Percentiles rank a stretch among this genome's conserved stretches.
phyloP scores from a whole-genome alignment of 1,139 yeast species.

The Meyerozyma carpophila region DNA sequence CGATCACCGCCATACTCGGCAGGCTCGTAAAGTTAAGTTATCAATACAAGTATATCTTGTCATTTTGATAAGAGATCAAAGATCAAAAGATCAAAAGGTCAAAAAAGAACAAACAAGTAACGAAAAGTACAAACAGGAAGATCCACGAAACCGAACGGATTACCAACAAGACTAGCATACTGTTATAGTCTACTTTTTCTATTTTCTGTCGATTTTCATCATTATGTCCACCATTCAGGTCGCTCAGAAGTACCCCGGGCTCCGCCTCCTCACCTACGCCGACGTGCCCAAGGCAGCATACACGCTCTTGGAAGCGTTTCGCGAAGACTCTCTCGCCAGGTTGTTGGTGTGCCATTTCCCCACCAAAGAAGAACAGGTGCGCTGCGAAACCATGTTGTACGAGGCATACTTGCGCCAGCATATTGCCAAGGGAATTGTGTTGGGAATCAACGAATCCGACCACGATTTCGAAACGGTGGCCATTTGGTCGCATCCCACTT shows the following conservation, averaged over 20 bases:
- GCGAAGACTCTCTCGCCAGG: slow-evolving; percentile 46
- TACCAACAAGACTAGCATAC: no score
- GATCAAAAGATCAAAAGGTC: background rate
- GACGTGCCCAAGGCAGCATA: slow-evolving; percentile 53
- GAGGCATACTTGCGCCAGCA: slow-evolving; percentile 57
- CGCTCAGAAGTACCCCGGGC: background rate
- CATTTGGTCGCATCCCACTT: slow-evolving; percentile 56
- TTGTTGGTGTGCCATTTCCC: slow-evolving; percentile 41
- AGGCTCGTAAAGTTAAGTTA: background rate
- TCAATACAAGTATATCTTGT: slow-evolving; percentile 1
- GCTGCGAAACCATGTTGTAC: slow-evolving; percentile 44
- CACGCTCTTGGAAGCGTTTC: slow-evolving; percentile 48
- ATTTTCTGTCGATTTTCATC: no score
- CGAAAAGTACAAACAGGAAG: background rate
- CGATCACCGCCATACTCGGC: slow-evolving; percentile 1
- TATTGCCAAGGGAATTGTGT: slow-evolving; percentile 48
- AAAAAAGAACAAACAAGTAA: background rate
- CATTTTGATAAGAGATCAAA: background rate
- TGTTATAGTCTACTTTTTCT: no score
- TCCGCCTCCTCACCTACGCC: slow-evolving; percentile 5
- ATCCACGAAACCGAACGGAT: no score
- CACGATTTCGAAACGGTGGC: slow-evolving; percentile 58
- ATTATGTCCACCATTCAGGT: background rate
- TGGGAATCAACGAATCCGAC: slow-evolving; percentile 41
- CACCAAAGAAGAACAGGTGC: slow-evolving; percentile 27